Base-by-base conservation (phyloP, 495 filamentous ascomycete species). In the Penicillium flavigenum region DNA sequence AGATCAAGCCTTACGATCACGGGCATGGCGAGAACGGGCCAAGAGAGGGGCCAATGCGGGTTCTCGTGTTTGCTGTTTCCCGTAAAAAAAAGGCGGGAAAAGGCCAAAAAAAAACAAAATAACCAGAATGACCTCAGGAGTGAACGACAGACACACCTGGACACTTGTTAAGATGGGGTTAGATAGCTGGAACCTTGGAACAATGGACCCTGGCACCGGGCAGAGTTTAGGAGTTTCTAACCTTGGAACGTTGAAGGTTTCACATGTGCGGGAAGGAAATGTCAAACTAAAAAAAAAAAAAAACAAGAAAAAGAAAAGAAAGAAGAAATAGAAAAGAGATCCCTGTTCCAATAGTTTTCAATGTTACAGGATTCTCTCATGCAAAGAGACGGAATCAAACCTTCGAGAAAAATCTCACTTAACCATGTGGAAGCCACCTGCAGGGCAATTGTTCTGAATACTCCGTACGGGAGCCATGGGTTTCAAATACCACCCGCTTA, bases 21-120 rank as follows among this genome's bases (percentile, higher is more conserved):
- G 20, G 34, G 43, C 20, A 34, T 63, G 65, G 65, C 63, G 47
- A 65, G 58, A 58, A 48, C 45, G 38, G 9, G 32, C 53, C 53
- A 58, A 29, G 34, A 55, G 46, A 27, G 47, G 47, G 51, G 46
- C 31, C 17, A 36, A 9, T 22, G 24, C 26, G 48, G 14, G 51
- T 46, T 55, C 54, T 57, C 56, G 52, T 59, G 54, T 34, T 48
- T 36, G 9, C 29, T 41, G 22, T 42, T 6, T 39, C 41, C 6
- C 2, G 29, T 16, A 52, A 14, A 12, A 38, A 36, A 42, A 56
- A 29, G 16, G n/a, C 4, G 22, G 9, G 14, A 59, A 32, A 47
- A 12, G 16, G 31, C 10, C n/a, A n/a, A n/a, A n/a, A 4, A 36
- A 38, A 38, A 29, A 29, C 1, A 19, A 26, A 46, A 11, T 4